These are phyloP conservation scores for Turritis glabra DNA, from an alignment of 345 rosid genomes.

Conservation along the genomic window DNA sequence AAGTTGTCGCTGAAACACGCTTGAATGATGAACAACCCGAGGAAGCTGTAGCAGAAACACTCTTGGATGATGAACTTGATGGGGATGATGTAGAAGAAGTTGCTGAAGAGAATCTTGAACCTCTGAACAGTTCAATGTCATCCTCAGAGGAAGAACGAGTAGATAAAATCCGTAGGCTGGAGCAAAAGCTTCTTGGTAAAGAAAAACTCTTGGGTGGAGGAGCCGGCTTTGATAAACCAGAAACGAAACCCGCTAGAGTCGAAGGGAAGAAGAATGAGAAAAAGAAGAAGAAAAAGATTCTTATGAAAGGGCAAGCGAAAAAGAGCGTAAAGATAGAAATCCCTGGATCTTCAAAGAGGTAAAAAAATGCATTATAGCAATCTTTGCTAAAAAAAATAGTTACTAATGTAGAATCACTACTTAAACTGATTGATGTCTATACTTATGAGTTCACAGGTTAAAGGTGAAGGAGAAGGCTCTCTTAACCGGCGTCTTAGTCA, in stretches of 20 bases:
- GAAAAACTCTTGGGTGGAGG: conserved; percentile 30
- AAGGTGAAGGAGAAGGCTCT: conserved; percentile 76
- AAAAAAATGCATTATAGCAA: background rate
- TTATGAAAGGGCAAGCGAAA: conserved; percentile 41
- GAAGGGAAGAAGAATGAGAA: conserved; percentile 30
- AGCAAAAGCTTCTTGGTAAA: conserved; percentile 36
- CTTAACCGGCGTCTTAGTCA: conserved; percentile 63
- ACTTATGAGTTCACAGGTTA: conserved; percentile 48
- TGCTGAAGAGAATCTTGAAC: conserved; percentile 37
- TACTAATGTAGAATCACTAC: background rate
- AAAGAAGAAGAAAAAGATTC: conserved; percentile 40
- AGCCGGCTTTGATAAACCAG: conserved; percentile 14
- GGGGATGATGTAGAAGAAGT: conserved; percentile 32
- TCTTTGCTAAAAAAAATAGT: background rate
- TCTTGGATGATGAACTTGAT: conserved; percentile 38
- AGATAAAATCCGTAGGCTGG: conserved; percentile 36
- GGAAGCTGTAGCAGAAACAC: conserved; percentile 19
- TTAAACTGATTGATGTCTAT: background rate
- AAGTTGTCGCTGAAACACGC: conserved; percentile 12
- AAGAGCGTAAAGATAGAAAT: conserved; percentile 44
- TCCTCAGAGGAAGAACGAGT: conserved; percentile 21
- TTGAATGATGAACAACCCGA: conserved; percentile 37
- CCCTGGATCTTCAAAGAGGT: conserved; percentile 74
- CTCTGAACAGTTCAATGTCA: conserved; percentile 16
- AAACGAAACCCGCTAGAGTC: conserved; percentile 1